A percentile compares a stretch with the other conserved stretches of the same genome.
These are phyloP conservation scores for Leccinum olivaceopallidum DNA, from an alignment of 768 basidiomycete genomes.

Conservation along the genomic window DNA sequence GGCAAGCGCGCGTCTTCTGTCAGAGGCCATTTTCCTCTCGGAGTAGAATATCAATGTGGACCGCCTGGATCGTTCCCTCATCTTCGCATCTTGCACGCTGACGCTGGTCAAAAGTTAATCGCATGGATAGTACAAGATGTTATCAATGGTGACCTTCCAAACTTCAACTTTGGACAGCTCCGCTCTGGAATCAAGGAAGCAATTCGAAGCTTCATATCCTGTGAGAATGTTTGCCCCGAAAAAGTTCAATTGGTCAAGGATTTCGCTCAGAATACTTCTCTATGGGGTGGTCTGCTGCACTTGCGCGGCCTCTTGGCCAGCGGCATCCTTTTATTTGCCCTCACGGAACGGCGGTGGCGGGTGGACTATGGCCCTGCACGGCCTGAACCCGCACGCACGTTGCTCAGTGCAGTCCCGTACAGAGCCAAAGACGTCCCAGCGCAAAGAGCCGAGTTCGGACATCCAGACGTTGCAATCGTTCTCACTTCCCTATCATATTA, in stretches of 20 bases:
- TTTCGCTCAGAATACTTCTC: neutral
- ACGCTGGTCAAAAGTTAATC: conserved; percentile 10
- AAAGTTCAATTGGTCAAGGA: conserved; percentile 2
- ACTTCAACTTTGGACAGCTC: neutral
- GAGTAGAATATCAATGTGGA: conserved; percentile 10
- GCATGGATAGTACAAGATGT: neutral
- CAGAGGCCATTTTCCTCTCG: conserved; percentile 7
- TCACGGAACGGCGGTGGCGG: conserved; percentile 33
- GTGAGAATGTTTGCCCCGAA: neutral
- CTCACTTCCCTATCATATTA: conserved; percentile 38
- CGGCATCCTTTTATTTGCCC: conserved; percentile 25
- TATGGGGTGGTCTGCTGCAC: conserved; percentile 6
- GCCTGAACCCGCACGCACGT: conserved; percentile 5
- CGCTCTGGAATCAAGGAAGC: neutral
- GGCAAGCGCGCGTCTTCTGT: neutral
- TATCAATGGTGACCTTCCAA: neutral
- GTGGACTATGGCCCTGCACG: conserved; percentile 32
- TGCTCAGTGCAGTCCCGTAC: conserved; percentile 34
- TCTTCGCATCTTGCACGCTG: conserved; percentile 17
- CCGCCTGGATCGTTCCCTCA: conserved; percentile 11
- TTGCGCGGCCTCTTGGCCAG: conserved; percentile 32
- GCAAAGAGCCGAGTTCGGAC: conserved; percentile 34
- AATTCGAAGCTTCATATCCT: conserved; percentile 13
- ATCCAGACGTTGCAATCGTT: conserved; percentile 35
- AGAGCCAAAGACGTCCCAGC: conserved; percentile 36